These are phyloP conservation scores for Aspergillus aculeatinus DNA, from an alignment of 2,329 filamentous ascomycete genomes.

Conservation along the genomic window DNA sequence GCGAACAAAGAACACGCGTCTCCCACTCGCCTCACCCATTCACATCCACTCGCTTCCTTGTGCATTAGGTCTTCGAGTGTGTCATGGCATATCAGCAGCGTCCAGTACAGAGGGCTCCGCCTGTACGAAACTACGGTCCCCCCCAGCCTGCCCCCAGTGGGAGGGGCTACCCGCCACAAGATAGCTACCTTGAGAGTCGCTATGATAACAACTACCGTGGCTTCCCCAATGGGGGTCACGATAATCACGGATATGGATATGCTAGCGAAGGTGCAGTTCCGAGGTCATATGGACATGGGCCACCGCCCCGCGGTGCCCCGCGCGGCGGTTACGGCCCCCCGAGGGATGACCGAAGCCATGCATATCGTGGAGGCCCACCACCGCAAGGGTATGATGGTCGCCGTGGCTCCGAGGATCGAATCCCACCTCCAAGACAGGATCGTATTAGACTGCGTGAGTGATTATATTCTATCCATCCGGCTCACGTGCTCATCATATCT, in stretches of 20 bases:
- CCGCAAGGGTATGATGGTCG: conserved; percentile 26
- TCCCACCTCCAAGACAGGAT: conserved; percentile 32
- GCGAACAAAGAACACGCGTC: not conserved
- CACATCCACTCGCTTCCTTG: not conserved
- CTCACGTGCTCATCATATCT: not conserved
- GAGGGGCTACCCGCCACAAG: conserved; percentile 22
- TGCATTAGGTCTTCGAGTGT: not conserved
- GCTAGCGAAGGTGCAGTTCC: conserved; percentile 26
- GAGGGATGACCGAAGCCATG: conserved; percentile 23
- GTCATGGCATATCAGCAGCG: conserved; percentile 41
- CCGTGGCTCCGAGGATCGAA: conserved; percentile 28
- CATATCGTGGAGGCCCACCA: conserved; percentile 27
- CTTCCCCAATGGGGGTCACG: conserved; percentile 25
- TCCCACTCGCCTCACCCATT: not conserved
- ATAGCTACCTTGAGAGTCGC: conserved; percentile 27
- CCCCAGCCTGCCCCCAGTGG: conserved; percentile 23
- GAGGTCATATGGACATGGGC: conserved; percentile 27
- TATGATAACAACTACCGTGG: conserved; percentile 28
- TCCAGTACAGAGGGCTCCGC: conserved; percentile 33
- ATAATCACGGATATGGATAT: conserved; percentile 28
- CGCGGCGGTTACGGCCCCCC: conserved; percentile 32
- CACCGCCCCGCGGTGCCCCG: conserved; percentile 28
- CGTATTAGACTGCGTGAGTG: conserved; percentile 37
- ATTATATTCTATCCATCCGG: not conserved
- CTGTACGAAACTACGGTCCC: conserved; percentile 33